Percentiles rank a stretch among this genome's conserved stretches.
Evolutionary conservation across 225 moss, liverwort and hornwort genomes (phyloP).

Genomic region (Anthoceros angustus): DNA sequence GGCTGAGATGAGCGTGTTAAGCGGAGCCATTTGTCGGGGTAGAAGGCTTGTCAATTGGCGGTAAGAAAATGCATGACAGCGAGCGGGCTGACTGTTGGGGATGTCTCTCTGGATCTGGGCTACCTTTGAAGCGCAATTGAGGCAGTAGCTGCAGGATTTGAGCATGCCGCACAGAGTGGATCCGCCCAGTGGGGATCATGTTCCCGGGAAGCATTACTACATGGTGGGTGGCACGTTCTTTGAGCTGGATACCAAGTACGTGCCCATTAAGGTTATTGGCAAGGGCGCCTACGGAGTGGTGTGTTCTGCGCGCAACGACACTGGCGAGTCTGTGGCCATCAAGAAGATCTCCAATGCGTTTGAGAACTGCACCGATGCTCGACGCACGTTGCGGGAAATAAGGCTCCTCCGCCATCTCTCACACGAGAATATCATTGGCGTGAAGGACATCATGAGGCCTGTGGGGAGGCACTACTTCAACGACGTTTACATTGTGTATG

Average conservation of each 20-base stretch:
- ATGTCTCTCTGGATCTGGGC: no score
- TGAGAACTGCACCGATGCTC: slow-evolving; percentile 92
- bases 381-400: slow-evolving; percentile 87
- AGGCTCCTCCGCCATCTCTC: slow-evolving; percentile 76
- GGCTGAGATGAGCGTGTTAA: no score
- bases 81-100: no score
- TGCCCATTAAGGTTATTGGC: slow-evolving; percentile 92
- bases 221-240: slow-evolving; percentile 86
- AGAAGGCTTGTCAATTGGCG: no score
- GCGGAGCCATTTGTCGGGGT: no score
- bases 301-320: slow-evolving; percentile 77
- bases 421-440: slow-evolving; percentile 90
- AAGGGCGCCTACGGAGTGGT: slow-evolving; percentile 98
- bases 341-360: slow-evolving; percentile 98
- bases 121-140: no score
- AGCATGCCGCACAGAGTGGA: slow-evolving; percentile 89
- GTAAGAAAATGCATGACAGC: no score
- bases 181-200: slow-evolving; percentile 80
- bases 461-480: slow-evolving; percentile 64
- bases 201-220: slow-evolving; percentile 85
- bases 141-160: slow-evolving; percentile 6
- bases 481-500: slow-evolving; percentile 92
- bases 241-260: slow-evolving; percentile 90
- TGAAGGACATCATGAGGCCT: slow-evolving; percentile 97
- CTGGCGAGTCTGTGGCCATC: slow-evolving; percentile 82